Conservation (phyloP, 2,329 filamentous ascomycete species). For the Fusarium dimerum region DNA sequence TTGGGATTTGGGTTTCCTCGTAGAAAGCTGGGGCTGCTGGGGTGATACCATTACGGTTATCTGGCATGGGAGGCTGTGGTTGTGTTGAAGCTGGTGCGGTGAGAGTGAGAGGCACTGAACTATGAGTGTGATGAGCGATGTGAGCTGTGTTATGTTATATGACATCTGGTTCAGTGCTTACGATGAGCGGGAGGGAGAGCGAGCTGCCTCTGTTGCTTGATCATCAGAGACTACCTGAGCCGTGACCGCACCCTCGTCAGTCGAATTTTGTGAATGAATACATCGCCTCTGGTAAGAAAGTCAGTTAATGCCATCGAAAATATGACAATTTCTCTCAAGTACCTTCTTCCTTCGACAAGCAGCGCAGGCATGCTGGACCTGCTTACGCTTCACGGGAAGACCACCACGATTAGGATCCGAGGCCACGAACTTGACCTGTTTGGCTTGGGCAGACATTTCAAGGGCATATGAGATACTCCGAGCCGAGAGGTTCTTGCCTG, state of each 20-base stretch:
- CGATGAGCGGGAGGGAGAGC: constrained; percentile 33
- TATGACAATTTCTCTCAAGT: background rate
- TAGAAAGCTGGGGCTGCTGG: background rate
- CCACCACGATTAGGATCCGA: constrained; percentile 51
- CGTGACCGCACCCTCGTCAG: constrained; percentile 25
- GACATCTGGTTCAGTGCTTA: constrained; percentile 14
- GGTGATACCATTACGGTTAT: constrained; percentile 9
- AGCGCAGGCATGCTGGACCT: constrained; percentile 59
- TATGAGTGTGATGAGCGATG: constrained; percentile 7
- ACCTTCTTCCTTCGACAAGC: constrained; percentile 58
- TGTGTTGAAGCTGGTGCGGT: constrained; percentile 4
- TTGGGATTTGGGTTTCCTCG: background rate
- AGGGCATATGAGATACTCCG: constrained; percentile 2
- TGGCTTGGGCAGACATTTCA: constrained; percentile 22
- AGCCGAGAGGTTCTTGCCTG: constrained; percentile 1
- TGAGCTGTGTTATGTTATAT: background rate
- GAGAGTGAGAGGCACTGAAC: constrained; percentile 10
- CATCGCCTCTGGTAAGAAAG: constrained; percentile 41
- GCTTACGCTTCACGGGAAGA: constrained; percentile 59
- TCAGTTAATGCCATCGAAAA: background rate
- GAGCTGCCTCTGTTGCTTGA: constrained; percentile 26
- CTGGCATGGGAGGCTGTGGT: constrained; percentile 2
- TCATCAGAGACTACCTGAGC: constrained; percentile 23
- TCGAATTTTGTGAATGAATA: constrained; percentile 41
- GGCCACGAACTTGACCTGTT: constrained; percentile 56